Evolutionary conservation across 129 eudicot species (phyloP), one percentile per base, ranked within the genome.

Genomic region (Smallanthus sonchifolius): DNA sequence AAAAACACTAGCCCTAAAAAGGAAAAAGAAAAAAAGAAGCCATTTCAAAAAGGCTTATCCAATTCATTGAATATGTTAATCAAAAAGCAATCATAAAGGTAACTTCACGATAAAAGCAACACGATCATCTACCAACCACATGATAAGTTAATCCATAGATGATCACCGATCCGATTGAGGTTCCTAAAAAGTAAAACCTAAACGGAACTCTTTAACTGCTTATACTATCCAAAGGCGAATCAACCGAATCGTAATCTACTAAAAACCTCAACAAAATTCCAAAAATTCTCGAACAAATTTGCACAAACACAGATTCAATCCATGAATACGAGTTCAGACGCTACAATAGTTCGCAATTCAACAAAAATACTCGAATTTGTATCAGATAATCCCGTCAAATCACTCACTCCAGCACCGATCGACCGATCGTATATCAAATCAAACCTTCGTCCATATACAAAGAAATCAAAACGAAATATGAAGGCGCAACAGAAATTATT

Each of bases 61-160:
- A 56, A 70, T 11, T 42, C 49, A 68, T 5, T 20, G 14, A 38
- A 65, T 52, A 39, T 40, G 44, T 32, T 15, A 52, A 54, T 38
- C 44, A 63, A 38, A 78, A 63, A 64, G 59, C 73, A 71, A 78
- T 71, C 45, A 78, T 63, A 78, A 78, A 78, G 66, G 66, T 70
- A 2, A 39, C 65, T 32, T 54, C 44, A 63, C 63, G 57, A 70
- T 39, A 20, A 70, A 69, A 62, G 75, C 76, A 69, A 19, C 55
- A 11, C 24, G 57, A 71, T 72, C 77, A 62, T 70, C 74, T 39
- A 10, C 74, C 65, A 70, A 78, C 49, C 65, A 6, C 66, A 57
- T 48, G 35, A 43, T 10, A 39, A 47, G n/a, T 63, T 49, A 35
- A 62, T 38, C 35, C 19, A 30, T 42, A 43, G 34, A 73, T 74